Percentiles rank a stretch among this genome's conserved stretches.
These are phyloP conservation scores for Russula emetica DNA, from an alignment of 768 basidiomycete genomes.

Conservation along the genomic window DNA sequence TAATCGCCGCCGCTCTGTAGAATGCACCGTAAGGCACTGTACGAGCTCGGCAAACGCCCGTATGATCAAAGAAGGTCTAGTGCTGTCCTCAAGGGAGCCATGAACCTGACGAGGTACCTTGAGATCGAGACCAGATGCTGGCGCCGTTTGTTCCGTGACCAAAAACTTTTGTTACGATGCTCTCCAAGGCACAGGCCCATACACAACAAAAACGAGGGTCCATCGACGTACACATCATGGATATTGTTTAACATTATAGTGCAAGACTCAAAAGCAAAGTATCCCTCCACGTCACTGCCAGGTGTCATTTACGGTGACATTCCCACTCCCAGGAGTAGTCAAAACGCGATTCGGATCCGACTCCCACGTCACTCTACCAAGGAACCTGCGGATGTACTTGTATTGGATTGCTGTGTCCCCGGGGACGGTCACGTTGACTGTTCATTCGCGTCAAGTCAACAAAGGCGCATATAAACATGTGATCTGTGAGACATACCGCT, in stretches of 20 bases:
- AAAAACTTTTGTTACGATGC: neutral
- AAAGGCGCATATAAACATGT: conserved; percentile 16
- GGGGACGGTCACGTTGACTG: conserved; percentile 58
- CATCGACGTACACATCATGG: neutral
- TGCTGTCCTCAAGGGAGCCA: neutral
- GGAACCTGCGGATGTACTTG: conserved; percentile 64
- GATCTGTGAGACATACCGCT: conserved; percentile 45
- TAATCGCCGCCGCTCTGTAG: neutral
- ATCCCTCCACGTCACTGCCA: conserved; percentile 33
- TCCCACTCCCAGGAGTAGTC: conserved; percentile 43
- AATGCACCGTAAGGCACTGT: neutral
- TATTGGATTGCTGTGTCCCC: conserved; percentile 58
- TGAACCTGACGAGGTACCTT: neutral
- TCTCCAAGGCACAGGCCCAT: neutral
- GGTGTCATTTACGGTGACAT: conserved; percentile 30
- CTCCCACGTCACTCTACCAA: conserved; percentile 63
- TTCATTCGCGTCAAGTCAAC: neutral
- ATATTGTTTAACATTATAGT: neutral
- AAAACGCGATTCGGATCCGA: conserved; percentile 56
- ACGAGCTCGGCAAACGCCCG: neutral
- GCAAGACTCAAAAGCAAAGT: neutral
- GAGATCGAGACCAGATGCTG: neutral
- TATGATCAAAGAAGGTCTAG: conserved; percentile 5
- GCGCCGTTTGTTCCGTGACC: neutral
- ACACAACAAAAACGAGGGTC: neutral